These are phyloP conservation scores for Scolecobasidium constrictum DNA, from an alignment of 2,329 filamentous ascomycete genomes.

Conservation along the genomic window DNA sequence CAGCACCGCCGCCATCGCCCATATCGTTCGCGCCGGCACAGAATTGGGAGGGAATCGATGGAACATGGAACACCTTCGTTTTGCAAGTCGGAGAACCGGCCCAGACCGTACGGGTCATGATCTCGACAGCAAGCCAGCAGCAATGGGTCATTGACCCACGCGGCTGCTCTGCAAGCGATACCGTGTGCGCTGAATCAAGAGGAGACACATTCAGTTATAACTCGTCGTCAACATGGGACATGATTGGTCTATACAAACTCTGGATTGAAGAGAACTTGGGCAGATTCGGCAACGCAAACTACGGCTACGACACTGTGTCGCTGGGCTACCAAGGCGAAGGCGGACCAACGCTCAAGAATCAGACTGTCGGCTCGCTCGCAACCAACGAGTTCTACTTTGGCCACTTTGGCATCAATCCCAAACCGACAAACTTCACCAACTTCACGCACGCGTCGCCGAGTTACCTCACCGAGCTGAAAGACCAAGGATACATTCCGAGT, in stretches of 20 bases:
- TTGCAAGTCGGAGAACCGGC: conserved; percentile 46
- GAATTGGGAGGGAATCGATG: conserved; percentile 36
- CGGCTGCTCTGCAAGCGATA: conserved; percentile 36
- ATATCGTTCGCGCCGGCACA: conserved; percentile 24
- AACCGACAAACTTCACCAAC: conserved; percentile 39
- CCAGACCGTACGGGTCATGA: conserved; percentile 44
- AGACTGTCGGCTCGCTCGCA: conserved; percentile 29
- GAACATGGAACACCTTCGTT: conserved; percentile 60
- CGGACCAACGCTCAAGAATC: conserved; percentile 30
- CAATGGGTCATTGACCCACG: conserved; percentile 55
- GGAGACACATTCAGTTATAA: conserved; percentile 47
- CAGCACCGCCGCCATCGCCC: conserved; percentile 17
- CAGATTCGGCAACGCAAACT: conserved; percentile 50
- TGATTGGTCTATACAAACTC: conserved; percentile 49
- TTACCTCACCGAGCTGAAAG: conserved; percentile 42
- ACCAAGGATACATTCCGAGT: conserved; percentile 53
- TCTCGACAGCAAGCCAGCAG: conserved; percentile 60
- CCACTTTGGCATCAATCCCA: conserved; percentile 36
- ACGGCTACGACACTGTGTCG: conserved; percentile 43
- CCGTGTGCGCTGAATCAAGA: conserved; percentile 41
- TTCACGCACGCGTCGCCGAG: conserved; percentile 43
- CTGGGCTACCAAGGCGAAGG: conserved; percentile 27
- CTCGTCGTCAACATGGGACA: conserved; percentile 46
- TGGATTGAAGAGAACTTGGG: conserved; percentile 47
- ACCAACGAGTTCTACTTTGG: conserved; percentile 34